Percentiles rank a stretch among this genome's conserved stretches.
These are phyloP conservation scores for Climacium dendroides DNA, from an alignment of 225 moss, liverwort and hornwort species.

Conservation along the genomic window DNA sequence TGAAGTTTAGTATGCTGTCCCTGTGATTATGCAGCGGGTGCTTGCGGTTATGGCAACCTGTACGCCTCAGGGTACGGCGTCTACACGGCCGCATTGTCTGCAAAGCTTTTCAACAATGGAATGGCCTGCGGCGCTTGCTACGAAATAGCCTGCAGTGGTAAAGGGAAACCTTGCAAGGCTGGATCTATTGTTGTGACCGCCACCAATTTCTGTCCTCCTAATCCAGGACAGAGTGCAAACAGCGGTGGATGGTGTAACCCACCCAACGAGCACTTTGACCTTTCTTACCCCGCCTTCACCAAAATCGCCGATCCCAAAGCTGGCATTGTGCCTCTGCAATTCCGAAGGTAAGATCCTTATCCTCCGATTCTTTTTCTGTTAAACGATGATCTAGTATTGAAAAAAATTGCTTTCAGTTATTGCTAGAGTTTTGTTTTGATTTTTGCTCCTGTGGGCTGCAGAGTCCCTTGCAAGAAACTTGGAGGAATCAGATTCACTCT, in stretches of 20 bases:
- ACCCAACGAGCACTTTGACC: slow-evolving; percentile 32
- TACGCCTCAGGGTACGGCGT: slow-evolving; percentile 28
- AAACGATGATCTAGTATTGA: not conserved
- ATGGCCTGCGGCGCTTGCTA: slow-evolving; percentile 39
- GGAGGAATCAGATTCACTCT: slow-evolving; percentile 36
- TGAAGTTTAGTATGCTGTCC: not conserved
- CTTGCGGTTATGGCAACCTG: slow-evolving; percentile 39
- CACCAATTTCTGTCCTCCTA: slow-evolving; percentile 44
- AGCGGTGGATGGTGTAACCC: slow-evolving; percentile 41
- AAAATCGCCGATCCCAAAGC: slow-evolving; percentile 15
- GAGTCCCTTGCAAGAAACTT: slow-evolving; percentile 28
- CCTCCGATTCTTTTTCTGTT: not conserved
- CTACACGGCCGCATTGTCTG: slow-evolving; percentile 21
- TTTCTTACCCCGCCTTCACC: slow-evolving; percentile 21
- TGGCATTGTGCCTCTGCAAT: slow-evolving; percentile 19
- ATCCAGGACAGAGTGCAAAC: not conserved
- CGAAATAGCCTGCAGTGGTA: slow-evolving; percentile 18
- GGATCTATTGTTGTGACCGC: slow-evolving; percentile 20
- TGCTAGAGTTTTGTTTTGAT: not conserved
- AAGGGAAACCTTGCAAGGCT: not conserved
- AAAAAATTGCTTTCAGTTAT: not conserved
- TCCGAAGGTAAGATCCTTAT: slow-evolving; percentile 13
- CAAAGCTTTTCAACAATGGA: slow-evolving; percentile 27
- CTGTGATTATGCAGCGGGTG: slow-evolving; percentile 7
- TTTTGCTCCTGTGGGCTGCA: not conserved